Conservation (phyloP, 1,139 yeast species). For the Pichia kudriavzevii region DNA sequence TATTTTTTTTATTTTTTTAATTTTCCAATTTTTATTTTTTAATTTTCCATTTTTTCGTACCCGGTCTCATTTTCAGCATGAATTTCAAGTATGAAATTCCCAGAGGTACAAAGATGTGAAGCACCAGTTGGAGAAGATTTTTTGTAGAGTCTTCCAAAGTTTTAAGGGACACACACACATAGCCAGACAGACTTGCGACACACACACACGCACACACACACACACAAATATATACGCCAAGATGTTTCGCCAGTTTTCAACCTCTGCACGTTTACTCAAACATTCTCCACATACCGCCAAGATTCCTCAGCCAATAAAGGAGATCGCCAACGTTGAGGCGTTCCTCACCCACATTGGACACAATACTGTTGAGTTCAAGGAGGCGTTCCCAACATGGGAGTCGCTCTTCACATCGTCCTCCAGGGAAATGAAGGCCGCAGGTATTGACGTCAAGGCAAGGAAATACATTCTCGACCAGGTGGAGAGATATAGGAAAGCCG, state of each 20-base stretch:
- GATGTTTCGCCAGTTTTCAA: constrained; percentile 8
- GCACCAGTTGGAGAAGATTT: too few relatives aligned
- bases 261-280: constrained; percentile 4
- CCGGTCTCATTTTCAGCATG: too few relatives aligned
- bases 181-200: constrained; percentile 1
- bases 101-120: too few relatives aligned
- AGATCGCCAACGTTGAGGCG: constrained; percentile 65
- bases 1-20: too few relatives aligned
- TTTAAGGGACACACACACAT: not conserved
- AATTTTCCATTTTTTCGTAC: too few relatives aligned
- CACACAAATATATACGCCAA: too few relatives aligned
- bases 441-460: constrained; percentile 71
- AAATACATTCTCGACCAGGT: constrained; percentile 41
- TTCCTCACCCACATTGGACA: constrained; percentile 76
- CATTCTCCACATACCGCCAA: constrained; percentile 3
- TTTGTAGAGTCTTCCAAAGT: too few relatives aligned
- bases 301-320: constrained; percentile 39
- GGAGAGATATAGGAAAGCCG: constrained; percentile 47
- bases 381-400: constrained; percentile 68
- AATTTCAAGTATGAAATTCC: too few relatives aligned
- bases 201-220: too few relatives aligned
- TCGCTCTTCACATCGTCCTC: constrained; percentile 54
- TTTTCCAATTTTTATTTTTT: too few relatives aligned
- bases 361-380: constrained; percentile 56
- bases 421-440: constrained; percentile 59